phyloP scores from a whole-genome alignment of 306 rosid species.

The Glycyrrhiza uralensis region DNA sequence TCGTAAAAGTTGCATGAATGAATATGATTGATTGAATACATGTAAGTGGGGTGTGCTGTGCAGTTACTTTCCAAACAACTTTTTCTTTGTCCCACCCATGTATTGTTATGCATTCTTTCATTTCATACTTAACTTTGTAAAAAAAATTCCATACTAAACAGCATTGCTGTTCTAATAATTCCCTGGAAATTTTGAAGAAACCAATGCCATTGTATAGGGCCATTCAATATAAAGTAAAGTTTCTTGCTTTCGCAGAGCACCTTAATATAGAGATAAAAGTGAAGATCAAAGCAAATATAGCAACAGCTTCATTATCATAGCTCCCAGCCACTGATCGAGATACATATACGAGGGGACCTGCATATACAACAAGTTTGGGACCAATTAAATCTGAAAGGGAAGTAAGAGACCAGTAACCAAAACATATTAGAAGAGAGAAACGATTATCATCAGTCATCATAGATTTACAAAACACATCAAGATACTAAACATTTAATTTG shows the following conservation, averaged over 20 bases:
- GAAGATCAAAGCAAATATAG: slow-evolving; percentile 95
- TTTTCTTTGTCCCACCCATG: neutral
- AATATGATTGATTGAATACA: neutral
- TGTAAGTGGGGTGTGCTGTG: neutral
- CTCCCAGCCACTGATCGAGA: slow-evolving; percentile 99
- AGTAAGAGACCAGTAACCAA: neutral
- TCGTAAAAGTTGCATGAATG: neutral
- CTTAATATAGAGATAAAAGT: slow-evolving; percentile 98
- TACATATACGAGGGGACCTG: slow-evolving; percentile 98
- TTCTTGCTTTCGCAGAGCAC: slow-evolving; percentile 32
- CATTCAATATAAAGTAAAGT: neutral
- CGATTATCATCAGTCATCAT: neutral
- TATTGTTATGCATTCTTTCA: neutral
- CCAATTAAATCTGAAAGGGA: slow-evolving; percentile 11
- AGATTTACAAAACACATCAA: neutral
- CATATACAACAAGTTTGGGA: slow-evolving; percentile 20
- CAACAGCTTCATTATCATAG: slow-evolving; percentile 99
- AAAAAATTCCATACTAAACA: neutral
- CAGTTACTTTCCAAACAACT: neutral
- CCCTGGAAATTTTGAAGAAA: neutral
- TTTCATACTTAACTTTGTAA: neutral
- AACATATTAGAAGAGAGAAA: slow-evolving; percentile 8
- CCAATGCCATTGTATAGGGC: neutral
- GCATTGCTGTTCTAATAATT: neutral
- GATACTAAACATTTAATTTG: neutral